A percentile compares a stretch with the other conserved stretches of the same genome.
These are phyloP conservation scores for Kuraishia hungarica DNA, from an alignment of 805 yeast genomes.

Conservation along the genomic window DNA sequence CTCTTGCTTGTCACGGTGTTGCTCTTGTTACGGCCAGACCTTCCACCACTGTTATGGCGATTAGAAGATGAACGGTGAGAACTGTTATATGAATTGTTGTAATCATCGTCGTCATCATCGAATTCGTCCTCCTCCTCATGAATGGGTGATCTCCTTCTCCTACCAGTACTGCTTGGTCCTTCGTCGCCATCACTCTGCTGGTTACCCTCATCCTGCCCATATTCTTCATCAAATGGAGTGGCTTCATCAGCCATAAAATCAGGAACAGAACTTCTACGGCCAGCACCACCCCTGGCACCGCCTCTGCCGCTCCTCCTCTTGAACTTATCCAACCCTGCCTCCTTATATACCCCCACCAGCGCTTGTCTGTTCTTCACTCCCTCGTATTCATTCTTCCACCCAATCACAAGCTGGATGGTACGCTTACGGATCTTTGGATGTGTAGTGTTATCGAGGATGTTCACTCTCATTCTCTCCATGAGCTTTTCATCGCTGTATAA, in stretches of 20 bases:
- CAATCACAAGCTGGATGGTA: conserved; percentile 41
- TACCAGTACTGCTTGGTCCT: not conserved
- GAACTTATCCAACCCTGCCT: conserved; percentile 26
- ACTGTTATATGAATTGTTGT: conserved; percentile 4
- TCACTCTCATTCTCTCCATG: conserved; percentile 50
- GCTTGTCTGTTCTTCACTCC: conserved; percentile 40
- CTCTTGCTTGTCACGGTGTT: not conserved
- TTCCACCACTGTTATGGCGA: conserved; percentile 6
- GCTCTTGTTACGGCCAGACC: not conserved
- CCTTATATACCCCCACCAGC: conserved; percentile 36
- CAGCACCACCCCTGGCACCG: not conserved
- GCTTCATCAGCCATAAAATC: conserved; percentile 48
- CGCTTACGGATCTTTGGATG: conserved; percentile 36
- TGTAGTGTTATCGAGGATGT: conserved; percentile 29
- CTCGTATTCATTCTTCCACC: conserved; percentile 58
- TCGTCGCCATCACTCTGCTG: not conserved
- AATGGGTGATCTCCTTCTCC: conserved; percentile 3
- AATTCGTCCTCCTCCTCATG: too few relatives aligned
- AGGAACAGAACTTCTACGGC: conserved; percentile 14
- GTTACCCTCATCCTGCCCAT: conserved; percentile 10
- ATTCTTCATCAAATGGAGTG: conserved; percentile 24
- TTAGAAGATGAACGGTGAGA: conserved; percentile 2
- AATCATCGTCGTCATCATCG: conserved; percentile 13
- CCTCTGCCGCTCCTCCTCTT: conserved; percentile 4
- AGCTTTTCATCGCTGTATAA: conserved; percentile 64